Conservation (phyloP, 345 rosid species). For the Theobroma cacao region DNA sequence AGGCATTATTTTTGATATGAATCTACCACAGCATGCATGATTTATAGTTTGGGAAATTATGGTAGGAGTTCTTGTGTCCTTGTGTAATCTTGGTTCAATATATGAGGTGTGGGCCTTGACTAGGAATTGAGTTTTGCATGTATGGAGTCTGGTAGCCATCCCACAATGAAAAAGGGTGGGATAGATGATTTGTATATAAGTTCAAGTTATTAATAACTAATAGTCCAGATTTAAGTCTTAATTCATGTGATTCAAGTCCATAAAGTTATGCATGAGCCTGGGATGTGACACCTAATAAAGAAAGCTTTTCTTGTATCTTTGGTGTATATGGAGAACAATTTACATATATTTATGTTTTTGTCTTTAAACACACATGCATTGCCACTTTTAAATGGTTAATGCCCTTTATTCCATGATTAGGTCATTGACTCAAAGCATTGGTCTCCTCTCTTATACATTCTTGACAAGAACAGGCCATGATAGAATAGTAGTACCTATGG, state of each 20-base stretch:
- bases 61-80: background rate
- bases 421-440: constrained; percentile 69
- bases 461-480: constrained; percentile 67
- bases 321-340: background rate
- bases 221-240: background rate
- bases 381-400: background rate
- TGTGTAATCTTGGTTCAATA: background rate
- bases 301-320: background rate
- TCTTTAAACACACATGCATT: background rate
- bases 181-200: background rate
- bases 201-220: background rate
- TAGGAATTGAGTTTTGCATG: background rate
- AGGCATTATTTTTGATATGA: background rate
- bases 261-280: background rate
- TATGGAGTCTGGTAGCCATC: background rate
- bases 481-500: constrained; percentile 95
- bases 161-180: background rate
- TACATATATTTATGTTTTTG: background rate
- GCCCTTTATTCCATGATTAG: constrained; percentile 33
- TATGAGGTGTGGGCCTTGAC: background rate
- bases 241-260: background rate
- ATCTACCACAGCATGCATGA: background rate
- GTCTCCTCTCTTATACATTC: constrained; percentile 89
- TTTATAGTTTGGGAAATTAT: background rate
- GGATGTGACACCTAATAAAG: background rate